Base-by-base conservation (phyloP, 176 grass and related monocot species). In the Hyparrhenia diplandra region DNA sequence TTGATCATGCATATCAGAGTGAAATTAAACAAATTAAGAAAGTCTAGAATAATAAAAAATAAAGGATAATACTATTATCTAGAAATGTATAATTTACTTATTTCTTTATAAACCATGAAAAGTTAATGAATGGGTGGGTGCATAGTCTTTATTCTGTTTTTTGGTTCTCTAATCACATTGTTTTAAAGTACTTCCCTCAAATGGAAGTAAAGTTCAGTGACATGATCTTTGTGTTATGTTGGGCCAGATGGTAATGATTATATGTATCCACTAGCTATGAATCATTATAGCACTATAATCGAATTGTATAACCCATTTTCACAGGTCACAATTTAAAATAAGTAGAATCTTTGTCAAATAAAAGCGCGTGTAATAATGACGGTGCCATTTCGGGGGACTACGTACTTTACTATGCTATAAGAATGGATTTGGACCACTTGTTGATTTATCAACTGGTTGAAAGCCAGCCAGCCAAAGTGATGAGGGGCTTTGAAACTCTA, bases 141-240 rank as follows among this genome's bases (percentile, higher is more conserved):
- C 21, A 67, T 27, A 69, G n/a, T 29, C 29, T 85, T 54, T 39
- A 31, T 58, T 69, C 41, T 37, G n/a, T 37, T 37, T 5, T 37
- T 37, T 37, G 36, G 4, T 37, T 37, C 37, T 72, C 32, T 32
- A 67, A 74, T 79, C 46, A 25, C 28, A 46, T 25, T 20, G 1
- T 21, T 58, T 32, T 32, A 40, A 40, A 81, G 70, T 67, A 25
- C 20, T 59, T 68, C 8, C 45, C 10, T 45, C n/a, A 67, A 67
- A 57, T 74, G 77, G 36, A 86, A 68, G 20, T 79, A 65, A 73
- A 80, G 69, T 55, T 40, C 6, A 30, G 27, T 66, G 40, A 42
- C 42, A 80, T 29, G 14, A 14, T 73, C 1, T 25, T 9, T 42
- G 9, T 52, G 3, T 16, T 64, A 79, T 67, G 69, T 67, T 68